phyloP scores from a whole-genome alignment of 768 basidiomycete genomes.

The Leccinellum luteum region DNA sequence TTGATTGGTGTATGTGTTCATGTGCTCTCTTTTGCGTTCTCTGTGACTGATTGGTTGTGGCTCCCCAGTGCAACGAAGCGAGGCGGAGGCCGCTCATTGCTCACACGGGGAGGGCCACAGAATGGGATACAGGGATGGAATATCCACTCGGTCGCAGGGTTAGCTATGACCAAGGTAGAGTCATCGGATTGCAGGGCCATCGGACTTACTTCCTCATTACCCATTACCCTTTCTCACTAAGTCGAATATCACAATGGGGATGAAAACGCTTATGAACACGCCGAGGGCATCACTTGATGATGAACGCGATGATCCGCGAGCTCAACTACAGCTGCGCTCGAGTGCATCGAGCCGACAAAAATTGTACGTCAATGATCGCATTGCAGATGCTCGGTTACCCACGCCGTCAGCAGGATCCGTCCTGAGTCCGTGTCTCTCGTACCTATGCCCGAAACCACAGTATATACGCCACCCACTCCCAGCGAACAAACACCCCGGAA shows the following conservation, averaged over 20 bases:
- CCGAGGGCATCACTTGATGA: conserved; percentile 17
- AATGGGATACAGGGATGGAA: conserved; percentile 41
- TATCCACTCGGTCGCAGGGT: conserved; percentile 33
- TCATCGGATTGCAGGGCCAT: conserved; percentile 8
- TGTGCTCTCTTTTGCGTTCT: no score
- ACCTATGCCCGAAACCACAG: conserved; percentile 18
- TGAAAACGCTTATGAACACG: conserved; percentile 13
- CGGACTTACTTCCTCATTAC: conserved; percentile 12
- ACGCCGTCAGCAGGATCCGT: conserved; percentile 22
- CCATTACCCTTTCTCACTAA: conserved; percentile 5
- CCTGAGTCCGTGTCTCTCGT: conserved; percentile 28
- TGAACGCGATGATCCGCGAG: conserved; percentile 20
- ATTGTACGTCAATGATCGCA: conserved; percentile 21
- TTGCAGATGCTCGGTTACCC: conserved; percentile 5
- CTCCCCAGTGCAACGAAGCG: no score
- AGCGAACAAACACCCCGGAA: conserved; percentile 25
- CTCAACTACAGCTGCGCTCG: conserved; percentile 13
- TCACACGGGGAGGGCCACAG: conserved; percentile 44
- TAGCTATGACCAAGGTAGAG: conserved; percentile 29
- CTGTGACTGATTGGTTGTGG: no score
- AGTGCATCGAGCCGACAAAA: conserved; percentile 14
- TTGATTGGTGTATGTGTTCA: no score
- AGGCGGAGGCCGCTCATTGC: no score
- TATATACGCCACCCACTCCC: conserved; percentile 21
- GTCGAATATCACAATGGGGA: conserved; percentile 15